phyloP scores from a whole-genome alignment of 441 rosid genomes.

The Populus hybrid region DNA sequence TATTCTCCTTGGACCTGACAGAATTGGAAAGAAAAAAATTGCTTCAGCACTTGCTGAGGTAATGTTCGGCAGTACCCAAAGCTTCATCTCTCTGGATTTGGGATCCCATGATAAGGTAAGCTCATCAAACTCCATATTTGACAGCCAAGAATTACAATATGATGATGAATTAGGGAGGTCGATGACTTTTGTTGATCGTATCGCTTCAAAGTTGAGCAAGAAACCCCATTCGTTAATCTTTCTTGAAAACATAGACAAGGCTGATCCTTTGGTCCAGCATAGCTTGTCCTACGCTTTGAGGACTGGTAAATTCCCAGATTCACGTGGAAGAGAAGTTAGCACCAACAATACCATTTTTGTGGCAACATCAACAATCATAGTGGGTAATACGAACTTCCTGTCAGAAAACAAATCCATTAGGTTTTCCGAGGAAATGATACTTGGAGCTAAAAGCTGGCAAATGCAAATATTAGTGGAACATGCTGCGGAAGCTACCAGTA shows the following conservation, averaged over 20 bases:
- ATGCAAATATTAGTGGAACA: conserved; percentile 44
- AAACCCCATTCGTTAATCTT: no score
- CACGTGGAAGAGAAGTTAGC: conserved; percentile 56
- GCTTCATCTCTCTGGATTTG: conserved; percentile 53
- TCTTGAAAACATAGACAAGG: conserved; percentile 71
- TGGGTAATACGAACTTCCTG: conserved; percentile 16
- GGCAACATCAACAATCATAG: conserved; percentile 29
- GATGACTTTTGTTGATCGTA: conserved; percentile 51
- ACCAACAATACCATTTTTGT: conserved; percentile 49
- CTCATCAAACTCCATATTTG: conserved; percentile 26
- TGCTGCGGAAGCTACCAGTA: conserved; percentile 6
- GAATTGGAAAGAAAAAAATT: conserved; percentile 58
- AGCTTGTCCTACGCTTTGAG: conserved; percentile 52
- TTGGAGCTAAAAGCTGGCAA: conserved; percentile 51
- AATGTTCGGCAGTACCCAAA: conserved; percentile 41
- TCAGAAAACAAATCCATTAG: conserved; percentile 21
- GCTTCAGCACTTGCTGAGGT: conserved; percentile 66
- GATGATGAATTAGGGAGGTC: conserved; percentile 43
- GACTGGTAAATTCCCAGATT: conserved; percentile 61
- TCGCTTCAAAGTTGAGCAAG: no score
- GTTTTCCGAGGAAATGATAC: conserved; percentile 55
- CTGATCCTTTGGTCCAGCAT: conserved; percentile 45
- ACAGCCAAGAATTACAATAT: conserved; percentile 25
- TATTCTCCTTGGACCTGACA: conserved; percentile 79
- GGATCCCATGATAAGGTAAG: conserved; percentile 29